Evolutionary conservation across 2,329 filamentous ascomycete species (phyloP), one percentile per base, ranked within the genome.

Genomic region (Monosporascus ibericus): DNA sequence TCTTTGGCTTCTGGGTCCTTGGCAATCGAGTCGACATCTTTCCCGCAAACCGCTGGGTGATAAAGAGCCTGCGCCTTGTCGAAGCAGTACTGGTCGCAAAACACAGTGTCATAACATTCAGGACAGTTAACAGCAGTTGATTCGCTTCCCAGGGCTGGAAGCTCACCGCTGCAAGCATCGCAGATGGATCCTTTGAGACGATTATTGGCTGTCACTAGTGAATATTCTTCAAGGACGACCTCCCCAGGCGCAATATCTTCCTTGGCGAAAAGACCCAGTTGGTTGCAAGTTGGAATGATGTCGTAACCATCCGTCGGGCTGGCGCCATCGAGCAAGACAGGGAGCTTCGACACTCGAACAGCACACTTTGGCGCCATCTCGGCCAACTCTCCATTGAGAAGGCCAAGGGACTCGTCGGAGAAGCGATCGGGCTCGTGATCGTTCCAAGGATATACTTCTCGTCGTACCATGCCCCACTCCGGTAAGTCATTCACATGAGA

Each of bases 211-310:
- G 92, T 96, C 40, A 99, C 75, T 7, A 96, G 79, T 8, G 91
- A 94, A 55, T 87, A 88, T 65, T 99, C 94, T 47, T 82, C 75
- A 30, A 99, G 78, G 2, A 96, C 84, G 6, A 79, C 76, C 66
- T 95, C 88, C 9, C 88, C 88, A 0, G 90, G 82, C 0, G 75
- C 72, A 38, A 97, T 88, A 58, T 95, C 86, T 57, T 88, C 81
- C 61, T 84, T 89, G 7, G 92, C 92, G 67, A 97, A 97, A 3
- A 99, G 79, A 5, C 94, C 94, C 0, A 99, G 80, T 69, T 99
- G 94, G 55, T 81, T 80, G 60, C 84, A 85, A 5, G 81, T 86
- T 8, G 76, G 73, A 17, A 77, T 78, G 40, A 73, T 72, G n/a
- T 76, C 73, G 58, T 75, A 75, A 25, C 64, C 65, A 54, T 78